Percentiles rank a stretch among this genome's conserved stretches.
These are phyloP conservation scores for Penicillium arizonense DNA, from an alignment of 495 filamentous ascomycete species.

Conservation along the genomic window DNA sequence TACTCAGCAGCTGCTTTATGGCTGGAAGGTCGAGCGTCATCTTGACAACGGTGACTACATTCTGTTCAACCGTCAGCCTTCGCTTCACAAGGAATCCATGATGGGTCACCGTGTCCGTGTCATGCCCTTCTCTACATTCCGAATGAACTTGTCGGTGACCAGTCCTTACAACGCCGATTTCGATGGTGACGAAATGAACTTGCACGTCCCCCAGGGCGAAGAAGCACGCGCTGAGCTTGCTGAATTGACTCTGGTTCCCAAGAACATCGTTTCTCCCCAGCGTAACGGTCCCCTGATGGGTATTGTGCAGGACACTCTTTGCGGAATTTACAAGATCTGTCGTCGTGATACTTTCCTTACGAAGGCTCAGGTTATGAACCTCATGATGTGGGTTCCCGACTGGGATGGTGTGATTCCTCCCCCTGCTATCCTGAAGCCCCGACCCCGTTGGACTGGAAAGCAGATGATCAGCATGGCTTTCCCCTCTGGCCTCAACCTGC, in stretches of 20 bases:
- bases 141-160: constrained; percentile 94
- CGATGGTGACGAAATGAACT: constrained; percentile 99
- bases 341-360: constrained; percentile 88
- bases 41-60: constrained; percentile 94
- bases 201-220: constrained; percentile 96
- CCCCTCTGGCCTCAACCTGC: constrained; percentile 79
- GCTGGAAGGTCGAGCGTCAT: constrained; percentile 98
- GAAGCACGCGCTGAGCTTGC: constrained; percentile 92
- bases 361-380: constrained; percentile 89
- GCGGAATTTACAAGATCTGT: constrained; percentile 94
- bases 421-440: constrained; percentile 87
- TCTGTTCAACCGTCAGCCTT: constrained; percentile 99
- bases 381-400: constrained; percentile 93
- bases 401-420: constrained; percentile 95
- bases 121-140: constrained; percentile 98
- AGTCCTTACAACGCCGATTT: constrained; percentile 99
- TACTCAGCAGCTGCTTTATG: constrained; percentile 82
- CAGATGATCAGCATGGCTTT: constrained; percentile 94
- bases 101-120: constrained; percentile 98
- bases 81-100: constrained; percentile 99
- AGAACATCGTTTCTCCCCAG: constrained; percentile 97
- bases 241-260: constrained; percentile 91
- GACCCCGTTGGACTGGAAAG: constrained; percentile 97
- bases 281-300: constrained; percentile 97
- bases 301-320: constrained; percentile 97